These are phyloP conservation scores for Ogataea wickerhamii DNA, from an alignment of 805 yeast genomes.

Conservation along the genomic window DNA sequence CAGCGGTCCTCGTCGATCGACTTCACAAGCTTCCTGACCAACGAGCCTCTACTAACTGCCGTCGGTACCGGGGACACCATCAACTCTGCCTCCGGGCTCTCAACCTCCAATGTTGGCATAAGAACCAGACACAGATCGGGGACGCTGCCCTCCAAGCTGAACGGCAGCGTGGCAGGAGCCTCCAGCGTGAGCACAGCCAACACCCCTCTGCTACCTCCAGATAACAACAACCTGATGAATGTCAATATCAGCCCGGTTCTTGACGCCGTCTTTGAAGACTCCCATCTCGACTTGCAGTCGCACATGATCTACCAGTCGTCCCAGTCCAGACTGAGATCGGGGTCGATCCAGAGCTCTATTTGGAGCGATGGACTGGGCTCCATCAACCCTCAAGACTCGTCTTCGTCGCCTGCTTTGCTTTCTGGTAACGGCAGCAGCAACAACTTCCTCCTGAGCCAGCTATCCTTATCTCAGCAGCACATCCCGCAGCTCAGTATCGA, in stretches of 20 bases:
- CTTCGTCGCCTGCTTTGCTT: conserved; percentile 18
- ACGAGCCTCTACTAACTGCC: conserved; percentile 11
- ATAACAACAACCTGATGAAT: conserved; percentile 10
- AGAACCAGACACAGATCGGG: conserved; percentile 72
- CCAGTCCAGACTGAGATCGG: conserved; percentile 48
- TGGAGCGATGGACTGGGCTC: conserved; percentile 49
- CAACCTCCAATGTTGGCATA: conserved; percentile 36
- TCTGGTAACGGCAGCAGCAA: conserved; percentile 16
- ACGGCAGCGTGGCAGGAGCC: conserved; percentile 20
- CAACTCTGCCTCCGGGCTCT: conserved; percentile 16
- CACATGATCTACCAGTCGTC: conserved; percentile 11
- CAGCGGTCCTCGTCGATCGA: conserved; percentile 20
- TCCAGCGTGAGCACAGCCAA: conserved; percentile 16
- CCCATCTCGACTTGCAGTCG: conserved; percentile 6
- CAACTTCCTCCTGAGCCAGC: conserved; percentile 12
- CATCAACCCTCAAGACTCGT: conserved; percentile 13
- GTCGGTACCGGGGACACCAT: conserved; percentile 13
- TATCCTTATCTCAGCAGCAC: conserved; percentile 17
- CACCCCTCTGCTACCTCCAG: conserved; percentile 20
- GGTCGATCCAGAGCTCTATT: conserved; percentile 53
- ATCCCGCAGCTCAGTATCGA: conserved; percentile 27
- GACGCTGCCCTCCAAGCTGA: conserved; percentile 65
- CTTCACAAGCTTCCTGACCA: conserved; percentile 13
- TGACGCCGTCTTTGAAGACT: conserved; percentile 28
- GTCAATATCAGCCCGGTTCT: conserved; percentile 25